Percentiles rank a stretch among this genome's conserved stretches.
These are phyloP conservation scores for Phialocephala sp. DNA, from an alignment of 2,329 filamentous ascomycete species.

Conservation along the genomic window DNA sequence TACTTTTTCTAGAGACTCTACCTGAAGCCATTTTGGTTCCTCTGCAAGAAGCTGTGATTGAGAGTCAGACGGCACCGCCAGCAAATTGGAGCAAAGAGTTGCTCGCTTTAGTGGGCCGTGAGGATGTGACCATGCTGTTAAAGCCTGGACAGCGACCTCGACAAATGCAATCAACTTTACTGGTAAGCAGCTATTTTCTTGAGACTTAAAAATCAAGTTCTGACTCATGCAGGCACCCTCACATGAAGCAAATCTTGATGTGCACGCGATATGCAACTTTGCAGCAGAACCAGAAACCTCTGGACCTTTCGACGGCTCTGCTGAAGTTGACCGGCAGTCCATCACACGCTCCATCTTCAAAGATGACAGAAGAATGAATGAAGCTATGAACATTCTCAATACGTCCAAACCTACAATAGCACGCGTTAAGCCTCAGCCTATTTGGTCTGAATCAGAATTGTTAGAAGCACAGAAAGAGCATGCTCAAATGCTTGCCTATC, in stretches of 20 bases:
- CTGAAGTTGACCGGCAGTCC: constrained; percentile 81
- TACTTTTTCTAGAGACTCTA: constrained; percentile 75
- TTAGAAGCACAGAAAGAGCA: constrained; percentile 92
- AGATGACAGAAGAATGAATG: constrained; percentile 87
- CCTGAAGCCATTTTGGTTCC: constrained; percentile 84
- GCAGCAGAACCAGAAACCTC: constrained; percentile 61
- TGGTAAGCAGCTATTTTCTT: constrained; percentile 30
- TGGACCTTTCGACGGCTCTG: constrained; percentile 74
- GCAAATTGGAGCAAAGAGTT: constrained; percentile 74
- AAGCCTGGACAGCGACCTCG: constrained; percentile 50
- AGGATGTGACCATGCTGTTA: constrained; percentile 76
- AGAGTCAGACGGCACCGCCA: constrained; percentile 83
- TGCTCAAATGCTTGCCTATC: constrained; percentile 82
- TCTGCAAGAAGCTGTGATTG: constrained; percentile 82
- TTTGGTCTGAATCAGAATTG: constrained; percentile 84
- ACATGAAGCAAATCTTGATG: constrained; percentile 74
- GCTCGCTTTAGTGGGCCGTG: constrained; percentile 77
- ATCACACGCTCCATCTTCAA: constrained; percentile 88
- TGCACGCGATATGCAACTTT: constrained; percentile 76
- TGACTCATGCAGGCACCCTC: constrained; percentile 55
- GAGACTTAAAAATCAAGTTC: constrained; percentile 1
- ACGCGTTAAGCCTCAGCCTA: constrained; percentile 75
- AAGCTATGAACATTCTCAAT: constrained; percentile 84
- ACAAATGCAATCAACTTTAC: constrained; percentile 34
- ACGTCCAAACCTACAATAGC: constrained; percentile 80